Percentiles rank a stretch among this genome's conserved stretches.
phyloP scores from a whole-genome alignment of 1,284 basidiomycete genomes.

The Apiotrichum siamense region DNA sequence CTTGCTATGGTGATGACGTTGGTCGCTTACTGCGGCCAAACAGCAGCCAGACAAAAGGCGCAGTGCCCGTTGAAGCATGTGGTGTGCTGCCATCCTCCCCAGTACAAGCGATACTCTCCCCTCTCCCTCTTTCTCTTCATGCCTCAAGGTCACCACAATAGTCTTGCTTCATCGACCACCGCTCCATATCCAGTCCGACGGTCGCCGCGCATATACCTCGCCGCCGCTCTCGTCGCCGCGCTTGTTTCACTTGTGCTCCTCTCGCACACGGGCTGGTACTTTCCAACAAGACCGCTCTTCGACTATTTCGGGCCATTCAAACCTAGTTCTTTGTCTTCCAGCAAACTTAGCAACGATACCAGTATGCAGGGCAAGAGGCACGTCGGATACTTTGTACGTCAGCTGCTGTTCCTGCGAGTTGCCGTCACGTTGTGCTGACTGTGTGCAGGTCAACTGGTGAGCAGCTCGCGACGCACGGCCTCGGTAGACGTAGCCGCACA shows the following conservation, averaged over 20 bases:
- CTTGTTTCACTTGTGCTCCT: background rate
- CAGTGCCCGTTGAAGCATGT: too few relatives aligned
- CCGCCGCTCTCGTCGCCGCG: background rate
- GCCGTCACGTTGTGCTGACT: background rate
- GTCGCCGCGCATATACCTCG: background rate
- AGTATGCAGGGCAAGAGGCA: slow-evolving; percentile 20
- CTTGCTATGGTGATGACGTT: too few relatives aligned
- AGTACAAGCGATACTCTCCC: too few relatives aligned
- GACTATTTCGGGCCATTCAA: background rate
- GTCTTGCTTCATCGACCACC: background rate
- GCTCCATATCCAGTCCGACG: background rate
- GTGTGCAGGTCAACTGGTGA: slow-evolving; percentile 31
- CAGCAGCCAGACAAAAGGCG: too few relatives aligned
- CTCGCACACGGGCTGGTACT: slow-evolving; percentile 1
- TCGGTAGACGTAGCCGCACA: too few relatives aligned
- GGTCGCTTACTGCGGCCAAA: too few relatives aligned
- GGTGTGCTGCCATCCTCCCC: too few relatives aligned
- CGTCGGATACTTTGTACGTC: slow-evolving; percentile 36
- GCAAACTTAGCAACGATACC: background rate
- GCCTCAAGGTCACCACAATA: background rate
- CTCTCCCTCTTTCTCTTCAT: background rate
- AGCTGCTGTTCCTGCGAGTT: background rate
- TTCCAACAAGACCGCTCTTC: background rate
- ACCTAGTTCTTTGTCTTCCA: background rate
- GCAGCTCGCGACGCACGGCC: too few relatives aligned